phyloP scores from a whole-genome alignment of 345 rosid genomes.

The Gossypium mustelinum region DNA sequence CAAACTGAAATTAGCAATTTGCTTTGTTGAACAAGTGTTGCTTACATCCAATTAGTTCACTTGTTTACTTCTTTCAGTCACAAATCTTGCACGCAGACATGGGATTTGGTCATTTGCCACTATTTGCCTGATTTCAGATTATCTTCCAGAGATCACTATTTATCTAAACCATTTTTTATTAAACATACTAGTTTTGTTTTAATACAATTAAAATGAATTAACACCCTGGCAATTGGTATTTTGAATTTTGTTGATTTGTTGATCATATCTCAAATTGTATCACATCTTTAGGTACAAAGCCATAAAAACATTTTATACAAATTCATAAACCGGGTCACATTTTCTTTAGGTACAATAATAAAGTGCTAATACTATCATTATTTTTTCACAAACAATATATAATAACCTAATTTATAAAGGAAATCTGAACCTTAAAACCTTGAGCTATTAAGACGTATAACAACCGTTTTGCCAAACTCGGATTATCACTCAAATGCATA shows the following conservation, averaged over 20 bases:
- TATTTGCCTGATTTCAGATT: no score
- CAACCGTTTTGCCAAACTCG: background rate
- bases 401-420: background rate
- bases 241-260: no score
- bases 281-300: background rate
- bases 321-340: background rate
- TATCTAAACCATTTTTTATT: no score
- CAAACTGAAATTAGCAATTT: conserved; percentile 7
- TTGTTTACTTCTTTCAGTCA: background rate
- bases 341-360: background rate
- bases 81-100: background rate
- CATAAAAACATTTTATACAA: background rate
- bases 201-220: no score
- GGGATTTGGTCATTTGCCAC: no score
- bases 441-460: background rate
- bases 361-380: background rate
- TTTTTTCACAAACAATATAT: background rate
- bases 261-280: background rate
- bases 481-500: background rate
- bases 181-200: no score
- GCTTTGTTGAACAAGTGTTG: conserved; percentile 1
- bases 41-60: background rate
- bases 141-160: no score
- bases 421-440: background rate
- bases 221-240: no score